Evolutionary conservation across 352 stramenopile species (phyloP).

Genomic region (Plasmopara halstedii): DNA sequence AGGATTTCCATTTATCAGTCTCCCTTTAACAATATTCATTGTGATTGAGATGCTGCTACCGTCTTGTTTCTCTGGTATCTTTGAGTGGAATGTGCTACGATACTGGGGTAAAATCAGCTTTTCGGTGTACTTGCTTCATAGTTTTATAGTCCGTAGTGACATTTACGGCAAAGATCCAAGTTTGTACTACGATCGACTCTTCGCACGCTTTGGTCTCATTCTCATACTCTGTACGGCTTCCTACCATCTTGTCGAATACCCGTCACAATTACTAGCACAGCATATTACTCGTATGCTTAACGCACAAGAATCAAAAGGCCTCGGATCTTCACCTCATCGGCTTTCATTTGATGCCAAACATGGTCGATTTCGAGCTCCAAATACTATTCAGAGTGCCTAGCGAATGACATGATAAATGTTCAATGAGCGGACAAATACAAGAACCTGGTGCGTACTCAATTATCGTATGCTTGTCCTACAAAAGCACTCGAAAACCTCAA

Average conservation of each 20-base stretch:
- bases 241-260: slow-evolving; percentile 41
- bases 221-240: slow-evolving; percentile 22
- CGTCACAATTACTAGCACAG: slow-evolving; percentile 33
- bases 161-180: slow-evolving; percentile 13
- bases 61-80: slow-evolving; percentile 24
- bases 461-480: too few species aligned
- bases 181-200: slow-evolving; percentile 28
- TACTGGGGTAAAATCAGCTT: slow-evolving; percentile 49
- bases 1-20: slow-evolving; percentile 29
- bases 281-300: slow-evolving; percentile 20
- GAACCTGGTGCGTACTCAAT: too few species aligned
- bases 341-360: not conserved
- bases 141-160: slow-evolving; percentile 35
- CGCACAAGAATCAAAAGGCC: slow-evolving; percentile 13
- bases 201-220: slow-evolving; percentile 23
- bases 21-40: slow-evolving; percentile 25
- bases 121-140: slow-evolving; percentile 46
- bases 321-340: not conserved
- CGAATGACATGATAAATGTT: not conserved
- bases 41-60: slow-evolving; percentile 34
- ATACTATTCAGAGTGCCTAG: not conserved
- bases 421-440: too few species aligned
- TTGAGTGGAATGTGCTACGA: slow-evolving; percentile 33
- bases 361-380: not conserved
- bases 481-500: too few species aligned